These are phyloP conservation scores for Chaetomidium leptoderma DNA, from an alignment of 495 filamentous ascomycete genomes.

Conservation along the genomic window DNA sequence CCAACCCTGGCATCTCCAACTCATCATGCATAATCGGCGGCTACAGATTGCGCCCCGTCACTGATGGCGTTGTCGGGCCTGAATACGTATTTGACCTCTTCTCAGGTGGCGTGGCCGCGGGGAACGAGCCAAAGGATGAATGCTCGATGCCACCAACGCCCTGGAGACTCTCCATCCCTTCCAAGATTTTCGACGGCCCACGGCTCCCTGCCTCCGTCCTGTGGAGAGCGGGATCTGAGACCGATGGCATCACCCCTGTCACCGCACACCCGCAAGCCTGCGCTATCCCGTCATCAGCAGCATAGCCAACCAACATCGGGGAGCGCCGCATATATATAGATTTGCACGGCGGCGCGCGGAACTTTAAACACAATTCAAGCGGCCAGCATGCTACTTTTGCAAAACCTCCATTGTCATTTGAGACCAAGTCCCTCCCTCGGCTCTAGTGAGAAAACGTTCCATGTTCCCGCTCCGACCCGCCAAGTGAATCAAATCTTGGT, in stretches of 20 bases:
- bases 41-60: background rate
- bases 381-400: no score
- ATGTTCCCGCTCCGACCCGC: slow-evolving; percentile 5
- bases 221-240: background rate
- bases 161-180: background rate
- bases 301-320: slow-evolving; percentile 2
- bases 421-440: background rate
- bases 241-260: background rate
- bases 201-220: no score
- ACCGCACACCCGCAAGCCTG: background rate
- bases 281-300: background rate
- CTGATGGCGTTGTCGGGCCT: no score
- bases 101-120: no score
- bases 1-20: slow-evolving; percentile 28
- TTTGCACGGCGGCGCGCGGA: background rate
- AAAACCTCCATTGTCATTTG: background rate
- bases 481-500: slow-evolving; percentile 9
- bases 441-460: background rate
- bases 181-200: background rate
- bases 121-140: no score
- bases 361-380: background rate
- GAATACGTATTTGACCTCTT: no score
- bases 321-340: background rate
- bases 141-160: no score
- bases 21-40: slow-evolving; percentile 34